Evolutionary conservation across 768 basidiomycete genomes (phyloP), one percentile per base, ranked within the genome.

Genomic region (Mrakia blollopis): DNA sequence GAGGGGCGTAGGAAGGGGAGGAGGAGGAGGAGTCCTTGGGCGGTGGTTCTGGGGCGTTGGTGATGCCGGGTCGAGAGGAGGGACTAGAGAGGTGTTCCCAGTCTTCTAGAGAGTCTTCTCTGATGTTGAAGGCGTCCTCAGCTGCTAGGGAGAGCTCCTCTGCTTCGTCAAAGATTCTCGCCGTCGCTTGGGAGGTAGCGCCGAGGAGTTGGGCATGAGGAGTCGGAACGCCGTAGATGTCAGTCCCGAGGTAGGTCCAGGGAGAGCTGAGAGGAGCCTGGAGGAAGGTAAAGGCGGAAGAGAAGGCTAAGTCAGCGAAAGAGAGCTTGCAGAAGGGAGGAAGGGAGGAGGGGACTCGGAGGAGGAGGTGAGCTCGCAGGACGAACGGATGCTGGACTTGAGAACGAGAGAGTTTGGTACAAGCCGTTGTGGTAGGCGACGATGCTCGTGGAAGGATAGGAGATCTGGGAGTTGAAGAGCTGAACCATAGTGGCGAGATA

Each of bases 161-260:
- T 11, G 65, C 65, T 37, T 68, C 65, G 25, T 68, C 65, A 25
- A 68, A 68, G 65, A 68, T 18, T n/a, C n/a, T n/a, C 44, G 44
- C 44, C 1, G 44, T 11, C 11, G 44, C 11, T 30, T 63, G 62
- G 65, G 65, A 39, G 65, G 37, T 10, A 39, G 65, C 21, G 25
- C 7, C 8, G 65, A 68, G 37, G 10, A 68, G 65, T 25, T 68
- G 65, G 21, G 65, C 35, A 3, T 68, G 37, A 41, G 65, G 65
- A 9, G 65, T 68, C 2, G 65, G 65, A 13, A 68, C 14, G 4
- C 65, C 65, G 25, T 23, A 41, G 39, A 39, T 44, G 39, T 68
- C 65, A 16, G 65, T 68, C 0, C 65, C 65, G 65, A 68, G 65
- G 39, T 68, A 68, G 39, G 37, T 37, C 65, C 65, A 68, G 7